Base-by-base conservation (phyloP, 441 rosid species). In the Corymbia calophylla region DNA sequence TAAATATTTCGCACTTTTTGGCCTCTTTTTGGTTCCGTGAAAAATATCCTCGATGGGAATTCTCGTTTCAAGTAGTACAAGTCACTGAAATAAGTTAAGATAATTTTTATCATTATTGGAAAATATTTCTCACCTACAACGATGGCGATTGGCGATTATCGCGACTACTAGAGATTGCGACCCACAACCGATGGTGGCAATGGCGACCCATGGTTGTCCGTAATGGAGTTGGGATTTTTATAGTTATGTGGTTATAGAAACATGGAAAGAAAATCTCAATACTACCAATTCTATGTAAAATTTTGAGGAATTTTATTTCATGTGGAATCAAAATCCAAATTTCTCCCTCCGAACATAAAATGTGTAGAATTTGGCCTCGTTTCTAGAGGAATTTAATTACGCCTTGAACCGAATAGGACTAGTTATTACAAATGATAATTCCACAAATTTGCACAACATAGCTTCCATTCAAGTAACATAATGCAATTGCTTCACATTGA, bases 121-220 rank as follows among this genome's bases (percentile, higher is more conserved):
- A 70, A 32, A 0, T 18, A 70, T 35, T 70, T 18, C 12, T 18
- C 12, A 70, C 8, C 81, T 9, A 32, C 25, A 35, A 68, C 4
- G 1, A 4, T 0, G 0, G 7, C 4, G 14, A 19, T 9, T 0
- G 8, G 27, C 0, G 8, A 18, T 1, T 13, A 19, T 32, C 7
- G 6, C 6, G 2, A 14, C 7, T 70, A 70, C 2, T 0, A 1
- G 0, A 32, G 0, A 18, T 0, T 2, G 1, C 9, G 23, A 70
- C 4, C 0, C 18, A 70, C 4, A 18, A 32, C 0, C 0, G 0
- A 11, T 9, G 6, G 2, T 56, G 29, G 39, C 1, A 4, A 68
- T 1, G 2, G 2, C 1, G 2, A 70, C 1, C 1, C 8, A 9
- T 18, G 0, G 14, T 35, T 10, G 0, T 66, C 8, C 0, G 3